These are phyloP conservation scores for Coemansia aciculifera DNA, from an alignment of 192 early-diverging fungal species.

Conservation along the genomic window DNA sequence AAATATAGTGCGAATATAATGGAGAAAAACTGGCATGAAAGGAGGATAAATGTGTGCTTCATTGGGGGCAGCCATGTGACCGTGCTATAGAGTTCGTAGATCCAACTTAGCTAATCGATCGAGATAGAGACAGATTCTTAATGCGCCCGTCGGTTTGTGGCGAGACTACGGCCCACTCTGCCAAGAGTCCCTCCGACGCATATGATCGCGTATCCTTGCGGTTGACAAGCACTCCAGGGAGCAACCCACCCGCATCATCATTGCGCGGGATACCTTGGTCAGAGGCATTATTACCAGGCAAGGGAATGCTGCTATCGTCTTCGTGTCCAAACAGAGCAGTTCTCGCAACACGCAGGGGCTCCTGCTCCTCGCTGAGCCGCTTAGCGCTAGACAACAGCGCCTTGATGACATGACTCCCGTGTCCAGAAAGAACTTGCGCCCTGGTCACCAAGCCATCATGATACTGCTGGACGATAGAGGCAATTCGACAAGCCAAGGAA, in stretches of 20 bases:
- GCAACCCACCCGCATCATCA: constrained; percentile 30
- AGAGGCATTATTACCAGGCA: constrained; percentile 6
- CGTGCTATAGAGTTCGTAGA: background rate
- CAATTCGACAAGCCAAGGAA: constrained; percentile 23
- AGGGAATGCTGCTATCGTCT: constrained; percentile 20
- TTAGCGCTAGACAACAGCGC: constrained; percentile 34
- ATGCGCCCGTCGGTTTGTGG: constrained; percentile 61
- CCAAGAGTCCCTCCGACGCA: constrained; percentile 46
- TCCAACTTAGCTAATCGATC: background rate
- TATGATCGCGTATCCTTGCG: constrained; percentile 30
- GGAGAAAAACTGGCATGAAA: background rate
- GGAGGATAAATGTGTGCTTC: background rate
- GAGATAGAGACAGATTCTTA: constrained; percentile 12
- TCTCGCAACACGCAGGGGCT: constrained; percentile 34
- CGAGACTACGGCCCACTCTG: constrained; percentile 60
- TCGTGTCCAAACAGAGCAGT: constrained; percentile 46
- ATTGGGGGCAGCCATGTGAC: no score
- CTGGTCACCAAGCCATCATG: constrained; percentile 19
- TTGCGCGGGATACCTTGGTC: constrained; percentile 29
- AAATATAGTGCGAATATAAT: background rate
- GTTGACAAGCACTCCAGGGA: constrained; percentile 42
- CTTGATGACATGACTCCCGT: constrained; percentile 16
- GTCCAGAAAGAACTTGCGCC: constrained; percentile 17
- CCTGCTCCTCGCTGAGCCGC: constrained; percentile 28
- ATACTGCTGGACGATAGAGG: constrained; percentile 25